These are phyloP conservation scores for Neopestalotiopsis sp. DNA, from an alignment of 2,329 filamentous ascomycete genomes.

Conservation along the genomic window DNA sequence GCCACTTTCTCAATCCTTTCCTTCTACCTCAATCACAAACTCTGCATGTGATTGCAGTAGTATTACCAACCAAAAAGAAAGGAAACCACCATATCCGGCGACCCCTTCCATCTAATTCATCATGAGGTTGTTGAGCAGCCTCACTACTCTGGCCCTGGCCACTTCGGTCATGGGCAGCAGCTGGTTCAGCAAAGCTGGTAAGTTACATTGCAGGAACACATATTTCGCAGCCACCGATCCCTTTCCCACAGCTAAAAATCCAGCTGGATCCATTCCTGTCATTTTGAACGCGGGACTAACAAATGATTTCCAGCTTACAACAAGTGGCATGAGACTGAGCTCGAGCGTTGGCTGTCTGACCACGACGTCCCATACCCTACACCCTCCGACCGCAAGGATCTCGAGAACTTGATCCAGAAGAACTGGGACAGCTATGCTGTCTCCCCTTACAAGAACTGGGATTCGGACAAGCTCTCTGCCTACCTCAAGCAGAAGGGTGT, in stretches of 20 bases:
- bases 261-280: not conserved
- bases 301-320: constrained; percentile 75
- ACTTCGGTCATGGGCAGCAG: constrained; percentile 74
- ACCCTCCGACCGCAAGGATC: constrained; percentile 88
- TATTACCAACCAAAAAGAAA: not conserved
- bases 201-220: constrained; percentile 39
- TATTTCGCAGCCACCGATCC: not conserved
- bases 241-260: not conserved
- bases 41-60: constrained; percentile 17
- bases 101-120: constrained; percentile 34
- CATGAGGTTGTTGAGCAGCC: constrained; percentile 80
- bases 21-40: constrained; percentile 3
- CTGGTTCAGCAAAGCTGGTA: constrained; percentile 89
- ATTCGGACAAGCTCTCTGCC: constrained; percentile 67
- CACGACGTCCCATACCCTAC: constrained; percentile 90
- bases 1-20: constrained; percentile 1
- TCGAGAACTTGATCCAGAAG: constrained; percentile 87
- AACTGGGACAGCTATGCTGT: constrained; percentile 86
- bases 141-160: constrained; percentile 72
- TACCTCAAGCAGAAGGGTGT: constrained; percentile 77
- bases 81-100: not conserved
- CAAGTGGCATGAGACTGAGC: constrained; percentile 98
- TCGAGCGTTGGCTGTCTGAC: constrained; percentile 95
- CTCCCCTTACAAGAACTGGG: constrained; percentile 79
- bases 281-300: not conserved